These are phyloP conservation scores for Ogataea siamensis DNA, from an alignment of 805 yeast genomes.

Conservation along the genomic window DNA sequence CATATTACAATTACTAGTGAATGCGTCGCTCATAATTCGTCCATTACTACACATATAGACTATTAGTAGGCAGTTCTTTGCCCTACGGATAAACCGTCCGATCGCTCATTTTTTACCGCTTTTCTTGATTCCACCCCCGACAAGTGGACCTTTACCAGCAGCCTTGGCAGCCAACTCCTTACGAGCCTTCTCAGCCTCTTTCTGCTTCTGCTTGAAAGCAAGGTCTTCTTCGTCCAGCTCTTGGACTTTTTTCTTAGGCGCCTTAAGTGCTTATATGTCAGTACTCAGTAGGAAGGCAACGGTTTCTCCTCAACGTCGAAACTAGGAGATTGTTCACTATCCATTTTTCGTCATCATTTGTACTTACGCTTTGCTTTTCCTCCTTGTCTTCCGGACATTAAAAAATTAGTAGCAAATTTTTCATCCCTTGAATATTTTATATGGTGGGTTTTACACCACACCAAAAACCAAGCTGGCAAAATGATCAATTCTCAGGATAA, in stretches of 20 bases:
- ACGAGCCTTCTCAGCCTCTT: constrained; percentile 90
- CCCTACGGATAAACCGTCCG: not conserved
- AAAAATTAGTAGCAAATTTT: constrained; percentile 8
- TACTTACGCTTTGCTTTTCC: constrained; percentile 86
- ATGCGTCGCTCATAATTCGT: not conserved
- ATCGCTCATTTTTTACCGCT: constrained; percentile 53
- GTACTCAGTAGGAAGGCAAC: constrained; percentile 28
- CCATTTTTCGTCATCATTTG: constrained; percentile 24
- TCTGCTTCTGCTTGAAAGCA: constrained; percentile 91
- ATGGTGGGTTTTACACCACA: constrained; percentile 6
- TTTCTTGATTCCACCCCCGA: constrained; percentile 95
- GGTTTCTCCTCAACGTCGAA: constrained; percentile 24
- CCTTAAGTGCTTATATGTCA: constrained; percentile 51
- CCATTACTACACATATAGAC: not conserved
- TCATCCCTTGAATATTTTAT: not conserved
- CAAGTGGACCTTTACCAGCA: constrained; percentile 84
- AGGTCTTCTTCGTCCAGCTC: constrained; percentile 82
- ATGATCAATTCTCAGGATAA: constrained; percentile 59
- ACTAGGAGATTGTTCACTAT: constrained; percentile 30
- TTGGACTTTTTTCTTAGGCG: constrained; percentile 76
- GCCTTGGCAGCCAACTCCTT: constrained; percentile 88
- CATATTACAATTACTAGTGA: not conserved
- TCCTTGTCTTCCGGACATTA: constrained; percentile 97
- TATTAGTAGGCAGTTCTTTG: not conserved
- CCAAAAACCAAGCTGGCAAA: constrained; percentile 12